Percentiles rank a stretch among this genome's conserved stretches.
Evolutionary conservation across 108 stramenopile species (phyloP).

Genomic region (Asterionellopsis glacialis): DNA sequence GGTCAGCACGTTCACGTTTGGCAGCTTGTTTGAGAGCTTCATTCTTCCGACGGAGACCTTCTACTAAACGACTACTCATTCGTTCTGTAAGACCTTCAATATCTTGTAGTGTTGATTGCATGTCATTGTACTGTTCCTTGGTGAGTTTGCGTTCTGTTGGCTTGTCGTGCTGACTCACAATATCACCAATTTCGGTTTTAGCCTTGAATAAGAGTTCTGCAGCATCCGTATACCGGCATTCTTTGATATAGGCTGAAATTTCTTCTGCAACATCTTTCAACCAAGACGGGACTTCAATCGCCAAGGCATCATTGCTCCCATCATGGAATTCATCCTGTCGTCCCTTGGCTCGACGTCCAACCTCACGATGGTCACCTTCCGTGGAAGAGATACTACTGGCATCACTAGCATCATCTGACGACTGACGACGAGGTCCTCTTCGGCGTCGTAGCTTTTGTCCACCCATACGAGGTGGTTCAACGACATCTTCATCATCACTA

Average conservation of each 20-base stretch:
- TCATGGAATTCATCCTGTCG: constrained; percentile 14
- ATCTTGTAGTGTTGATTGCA: constrained; percentile 35
- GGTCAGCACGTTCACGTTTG: constrained; percentile 75
- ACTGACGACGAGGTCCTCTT: not conserved
- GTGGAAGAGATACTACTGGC: constrained; percentile 32
- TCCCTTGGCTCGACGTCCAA: constrained; percentile 18
- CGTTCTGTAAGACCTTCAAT: constrained; percentile 51
- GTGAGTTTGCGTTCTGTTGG: constrained; percentile 45
- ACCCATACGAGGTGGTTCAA: constrained; percentile 10
- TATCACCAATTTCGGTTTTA: constrained; percentile 56
- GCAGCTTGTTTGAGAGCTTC: constrained; percentile 77
- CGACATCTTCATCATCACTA: constrained; percentile 31
- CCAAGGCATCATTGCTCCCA: not conserved
- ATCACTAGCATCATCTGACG: constrained; percentile 2
- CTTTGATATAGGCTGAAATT: constrained; percentile 72
- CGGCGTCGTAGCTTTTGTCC: constrained; percentile 11
- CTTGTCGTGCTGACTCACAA: constrained; percentile 43
- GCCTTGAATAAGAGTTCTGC: constrained; percentile 74
- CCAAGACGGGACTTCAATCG: constrained; percentile 71
- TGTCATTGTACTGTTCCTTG: constrained; percentile 48
- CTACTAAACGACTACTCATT: constrained; percentile 66
- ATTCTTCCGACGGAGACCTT: constrained; percentile 75
- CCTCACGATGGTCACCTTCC: constrained; percentile 13
- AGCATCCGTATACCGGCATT: constrained; percentile 77
- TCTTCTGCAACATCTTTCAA: constrained; percentile 72